Evolutionary conservation across 129 eudicot species (phyloP), one percentile per base, ranked within the genome.

Genomic region (Solidago caesia): DNA sequence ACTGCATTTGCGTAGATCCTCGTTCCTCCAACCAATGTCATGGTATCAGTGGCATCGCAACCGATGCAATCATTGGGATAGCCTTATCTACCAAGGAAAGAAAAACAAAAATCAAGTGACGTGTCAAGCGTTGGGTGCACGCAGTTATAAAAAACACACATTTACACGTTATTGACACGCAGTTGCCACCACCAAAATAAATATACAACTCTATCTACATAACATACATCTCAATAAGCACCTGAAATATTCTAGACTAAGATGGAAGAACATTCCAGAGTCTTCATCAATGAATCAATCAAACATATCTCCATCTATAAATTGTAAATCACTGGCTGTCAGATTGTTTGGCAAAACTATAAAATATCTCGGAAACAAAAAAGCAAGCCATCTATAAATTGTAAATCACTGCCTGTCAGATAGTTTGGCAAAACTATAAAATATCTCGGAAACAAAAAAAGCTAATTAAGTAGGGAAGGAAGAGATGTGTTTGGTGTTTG

Each of bases 401-500:
- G 4, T 11, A 0, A 8, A 4, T 57, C n/a, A 9, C 39, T 29
- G 49, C 8, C 44, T 2, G n/a, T 5, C 14, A 13, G 21, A n/a
- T 13, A 2, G 16, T 52, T 52, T 52, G 4, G 21, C 58, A 7
- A 29, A 55, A 45, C 58, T 52, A 52, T 52, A 0, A 15, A 11
- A 10, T 12, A 43, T 75, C 63, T 33, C 29, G 29, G 11, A 70
- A 5, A 15, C 0, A 64, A 43, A 4, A 4, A 39, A 6, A 44
- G 14, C 7, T 57, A 10, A 11, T 8, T 27, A 1, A 8, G 4
- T 33, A 33, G 33, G 26, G 8, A 46, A 44, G 46, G 26, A 52
- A 59, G 64, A 39, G 9, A 84, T 86, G 90, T 83, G 90, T 45
- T 77, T 91, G 77, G 96, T 88, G 76, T 88, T 91, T 67, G 86